phyloP scores from a whole-genome alignment of 805 yeast genomes.

The Candida anglica region DNA sequence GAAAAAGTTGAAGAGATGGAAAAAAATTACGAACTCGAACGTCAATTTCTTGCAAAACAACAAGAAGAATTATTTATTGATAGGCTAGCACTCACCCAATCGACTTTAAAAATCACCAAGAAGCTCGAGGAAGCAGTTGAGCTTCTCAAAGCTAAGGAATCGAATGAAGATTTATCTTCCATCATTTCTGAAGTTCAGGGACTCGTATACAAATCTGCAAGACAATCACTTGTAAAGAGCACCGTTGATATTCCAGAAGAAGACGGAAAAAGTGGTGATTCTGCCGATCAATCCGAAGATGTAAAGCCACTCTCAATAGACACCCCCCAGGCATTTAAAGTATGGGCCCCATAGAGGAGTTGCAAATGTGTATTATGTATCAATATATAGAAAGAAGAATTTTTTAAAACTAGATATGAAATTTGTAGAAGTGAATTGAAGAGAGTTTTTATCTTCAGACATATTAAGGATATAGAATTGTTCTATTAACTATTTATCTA shows the following conservation, averaged over 20 bases:
- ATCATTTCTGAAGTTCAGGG: constrained; percentile 2
- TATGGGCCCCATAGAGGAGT: constrained; percentile 44
- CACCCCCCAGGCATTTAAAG: constrained; percentile 40
- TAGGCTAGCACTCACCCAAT: constrained; percentile 60
- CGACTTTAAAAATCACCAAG: constrained; percentile 46
- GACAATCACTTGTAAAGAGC: constrained; percentile 3
- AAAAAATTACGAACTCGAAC: constrained; percentile 61
- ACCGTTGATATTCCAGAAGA: constrained; percentile 1
- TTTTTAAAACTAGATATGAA: no score
- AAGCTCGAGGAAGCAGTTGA: constrained; percentile 39
- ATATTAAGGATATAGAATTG: no score
- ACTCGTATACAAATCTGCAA: constrained; percentile 1
- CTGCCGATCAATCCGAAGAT: constrained; percentile 5
- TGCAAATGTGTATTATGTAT: no score
- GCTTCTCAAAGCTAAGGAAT: constrained; percentile 4
- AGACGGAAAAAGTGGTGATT: background rate
- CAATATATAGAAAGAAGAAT: no score
- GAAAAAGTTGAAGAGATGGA: constrained; percentile 58
- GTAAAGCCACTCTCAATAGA: constrained; percentile 35
- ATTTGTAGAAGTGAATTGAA: no score
- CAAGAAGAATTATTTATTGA: constrained; percentile 67
- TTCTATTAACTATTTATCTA: no score
- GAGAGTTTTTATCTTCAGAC: no score
- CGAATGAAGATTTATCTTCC: background rate
- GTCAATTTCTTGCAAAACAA: constrained; percentile 53